Evolutionary conservation across 805 yeast genomes (phyloP).

Genomic region (Saccharomycopsis oosterbeekiorum): DNA sequence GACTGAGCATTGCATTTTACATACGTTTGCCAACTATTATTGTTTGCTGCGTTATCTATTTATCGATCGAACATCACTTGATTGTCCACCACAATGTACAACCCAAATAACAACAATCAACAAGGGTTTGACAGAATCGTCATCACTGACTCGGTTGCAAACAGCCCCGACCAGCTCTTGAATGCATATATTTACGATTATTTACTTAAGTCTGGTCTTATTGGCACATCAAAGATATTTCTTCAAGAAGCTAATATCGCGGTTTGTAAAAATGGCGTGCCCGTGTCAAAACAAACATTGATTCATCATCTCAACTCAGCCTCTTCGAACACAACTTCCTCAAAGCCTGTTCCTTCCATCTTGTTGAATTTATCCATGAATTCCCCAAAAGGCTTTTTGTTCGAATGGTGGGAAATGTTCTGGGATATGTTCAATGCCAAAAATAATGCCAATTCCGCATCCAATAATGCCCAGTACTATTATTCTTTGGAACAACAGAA

Average conservation of each 20-base stretch:
- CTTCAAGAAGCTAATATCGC: conserved; percentile 69
- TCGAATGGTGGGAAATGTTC: conserved; percentile 94
- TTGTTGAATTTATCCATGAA: conserved; percentile 52
- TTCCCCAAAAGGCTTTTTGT: conserved; percentile 77
- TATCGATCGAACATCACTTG: no score
- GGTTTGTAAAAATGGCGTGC: conserved; percentile 28
- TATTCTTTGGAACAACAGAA: conserved; percentile 24
- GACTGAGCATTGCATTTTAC: no score
- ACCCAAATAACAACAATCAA: neutral
- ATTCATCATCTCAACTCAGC: neutral
- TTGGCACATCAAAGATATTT: conserved; percentile 64
- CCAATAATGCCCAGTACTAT: conserved; percentile 29
- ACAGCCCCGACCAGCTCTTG: conserved; percentile 25
- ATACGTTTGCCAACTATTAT: no score
- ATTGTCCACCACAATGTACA: neutral
- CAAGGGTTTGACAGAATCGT: conserved; percentile 5
- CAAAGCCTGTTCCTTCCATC: conserved; percentile 9
- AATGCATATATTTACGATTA: conserved; percentile 86
- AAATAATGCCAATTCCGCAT: conserved; percentile 36
- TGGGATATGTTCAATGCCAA: conserved; percentile 90
- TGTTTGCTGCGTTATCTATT: no score
- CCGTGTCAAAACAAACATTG: conserved; percentile 21
- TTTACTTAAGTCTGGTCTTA: conserved; percentile 59
- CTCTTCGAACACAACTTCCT: neutral
- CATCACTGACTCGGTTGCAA: conserved; percentile 8